Base-by-base conservation (phyloP, 2,329 filamentous ascomycete species). In the Colletotrichum incanum region DNA sequence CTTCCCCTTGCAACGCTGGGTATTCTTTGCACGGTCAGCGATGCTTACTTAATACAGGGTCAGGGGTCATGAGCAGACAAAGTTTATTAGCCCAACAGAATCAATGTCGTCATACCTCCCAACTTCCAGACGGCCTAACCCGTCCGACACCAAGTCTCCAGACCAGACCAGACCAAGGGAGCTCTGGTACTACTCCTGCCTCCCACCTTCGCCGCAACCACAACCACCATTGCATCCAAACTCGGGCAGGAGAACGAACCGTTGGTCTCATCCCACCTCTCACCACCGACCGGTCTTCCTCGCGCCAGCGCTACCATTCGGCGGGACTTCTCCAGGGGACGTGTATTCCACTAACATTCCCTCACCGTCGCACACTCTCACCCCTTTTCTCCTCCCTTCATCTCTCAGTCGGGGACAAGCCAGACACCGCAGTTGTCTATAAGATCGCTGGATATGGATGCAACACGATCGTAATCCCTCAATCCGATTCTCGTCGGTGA, bases 71-170 rank as follows among this genome's bases (percentile, higher is more conserved):
- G 34, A n/a, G 28, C 50, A 28, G 28, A 23, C 12, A 61, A 50
- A 55, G 43, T 60, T 60, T 39, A 39, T 39, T 47, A 16, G 37
- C n/a, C 4, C 18, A 56, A 20, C 45, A 54, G 28, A 71, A 63
- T 71, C 58, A 26, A 71, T 71, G 61, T 68, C 69, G 69, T 71
- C 69, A 71, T 71, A 50, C 31, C 58, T 47, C 18, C n/a, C 43
- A 56, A 37, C 31, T 64, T 67, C 49, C 58, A 54, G 31, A 43
- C 28, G 37, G 37, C 43, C 41, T 7, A 54, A 28, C 16, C 23
- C 56, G 28, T 28, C 49, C 16, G n/a, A 58, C 43, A 59, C n/a
- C 41, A 2, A 37, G 14, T 23, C 50, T 34, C 20, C 47, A 68
- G 43, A 54, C 37, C 41, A 68, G 43, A 54, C 37, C 41, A 54